Conservation (phyloP, 306 rosid genomes). For the Inga leiocalycina region DNA sequence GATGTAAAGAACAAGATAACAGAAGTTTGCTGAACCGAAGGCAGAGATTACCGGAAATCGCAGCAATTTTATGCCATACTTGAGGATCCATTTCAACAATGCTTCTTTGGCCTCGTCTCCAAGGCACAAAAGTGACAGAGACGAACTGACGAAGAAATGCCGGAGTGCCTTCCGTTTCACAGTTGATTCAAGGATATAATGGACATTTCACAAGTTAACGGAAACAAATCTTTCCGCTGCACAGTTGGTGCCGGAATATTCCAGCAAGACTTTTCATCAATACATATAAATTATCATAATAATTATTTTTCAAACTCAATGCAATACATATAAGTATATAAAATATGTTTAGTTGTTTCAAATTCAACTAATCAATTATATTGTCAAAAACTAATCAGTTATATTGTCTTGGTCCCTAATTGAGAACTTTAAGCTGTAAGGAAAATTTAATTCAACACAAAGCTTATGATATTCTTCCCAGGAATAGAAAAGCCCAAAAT, state of each 20-base stretch:
- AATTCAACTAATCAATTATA: background rate
- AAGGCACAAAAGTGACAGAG: background rate
- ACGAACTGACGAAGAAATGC: background rate
- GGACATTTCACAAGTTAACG: background rate
- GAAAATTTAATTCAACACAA: too few relatives aligned
- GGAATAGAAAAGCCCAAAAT: too few relatives aligned
- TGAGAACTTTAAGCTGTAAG: too few relatives aligned
- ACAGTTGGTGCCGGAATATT: background rate
- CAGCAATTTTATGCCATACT: constrained; percentile 93
- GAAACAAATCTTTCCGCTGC: background rate
- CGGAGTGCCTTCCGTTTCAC: background rate
- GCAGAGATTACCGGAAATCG: constrained; percentile 60
- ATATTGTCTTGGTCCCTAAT: too few relatives aligned
- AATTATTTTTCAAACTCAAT: too few relatives aligned
- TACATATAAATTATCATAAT: background rate
- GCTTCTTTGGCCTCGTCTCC: background rate
- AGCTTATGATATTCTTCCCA: too few relatives aligned
- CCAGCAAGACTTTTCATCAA: background rate
- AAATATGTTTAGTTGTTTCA: background rate
- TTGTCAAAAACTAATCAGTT: too few relatives aligned
- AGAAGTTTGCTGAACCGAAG: background rate
- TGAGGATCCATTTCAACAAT: constrained; percentile 55
- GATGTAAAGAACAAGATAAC: background rate
- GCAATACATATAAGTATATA: too few relatives aligned
- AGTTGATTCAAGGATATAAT: background rate